A percentile compares a stretch with the other conserved stretches of the same genome.
phyloP scores from a whole-genome alignment of 495 filamentous ascomycete genomes.

The Tuber indicum region DNA sequence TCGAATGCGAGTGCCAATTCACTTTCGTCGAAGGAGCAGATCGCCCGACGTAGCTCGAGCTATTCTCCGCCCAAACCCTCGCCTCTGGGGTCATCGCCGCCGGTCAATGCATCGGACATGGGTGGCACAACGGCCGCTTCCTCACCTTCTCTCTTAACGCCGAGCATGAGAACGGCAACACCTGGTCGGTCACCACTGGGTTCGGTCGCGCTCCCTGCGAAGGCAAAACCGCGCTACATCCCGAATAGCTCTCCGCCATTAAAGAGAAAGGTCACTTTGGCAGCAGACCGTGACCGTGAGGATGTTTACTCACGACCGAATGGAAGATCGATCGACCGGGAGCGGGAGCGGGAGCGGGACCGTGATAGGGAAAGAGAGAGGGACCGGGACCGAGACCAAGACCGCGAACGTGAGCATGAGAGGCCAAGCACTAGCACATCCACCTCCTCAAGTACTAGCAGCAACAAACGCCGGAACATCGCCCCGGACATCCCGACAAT shows the following conservation, averaged over 20 bases:
- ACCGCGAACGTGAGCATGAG: slow-evolving; percentile 17
- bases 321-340: slow-evolving; percentile 6
- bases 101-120: slow-evolving; percentile 45
- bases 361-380: neutral
- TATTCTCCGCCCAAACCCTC: slow-evolving; percentile 58
- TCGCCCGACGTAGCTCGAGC: slow-evolving; percentile 33
- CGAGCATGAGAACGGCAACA: slow-evolving; percentile 32
- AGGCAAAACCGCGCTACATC: slow-evolving; percentile 27
- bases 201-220: slow-evolving; percentile 15
- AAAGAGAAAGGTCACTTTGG: slow-evolving; percentile 30
- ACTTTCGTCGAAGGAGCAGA: slow-evolving; percentile 41
- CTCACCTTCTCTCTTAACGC: slow-evolving; percentile 31
- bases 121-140: slow-evolving; percentile 32
- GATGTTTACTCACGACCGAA: slow-evolving; percentile 17
- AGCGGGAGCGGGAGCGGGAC: too few species aligned
- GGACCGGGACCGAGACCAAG: slow-evolving; percentile 6
- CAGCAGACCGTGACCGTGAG: slow-evolving; percentile 21
- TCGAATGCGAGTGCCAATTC: slow-evolving; percentile 23
- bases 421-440: slow-evolving; percentile 17
- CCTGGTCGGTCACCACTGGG: slow-evolving; percentile 35
- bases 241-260: slow-evolving; percentile 30
- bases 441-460: slow-evolving; percentile 3
- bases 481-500: slow-evolving; percentile 31
- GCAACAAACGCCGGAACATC: slow-evolving; percentile 25
- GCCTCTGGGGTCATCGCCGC: slow-evolving; percentile 55